Conservation (phyloP, 2,329 filamentous ascomycete species). For the Penicillium sclerotigenum region DNA sequence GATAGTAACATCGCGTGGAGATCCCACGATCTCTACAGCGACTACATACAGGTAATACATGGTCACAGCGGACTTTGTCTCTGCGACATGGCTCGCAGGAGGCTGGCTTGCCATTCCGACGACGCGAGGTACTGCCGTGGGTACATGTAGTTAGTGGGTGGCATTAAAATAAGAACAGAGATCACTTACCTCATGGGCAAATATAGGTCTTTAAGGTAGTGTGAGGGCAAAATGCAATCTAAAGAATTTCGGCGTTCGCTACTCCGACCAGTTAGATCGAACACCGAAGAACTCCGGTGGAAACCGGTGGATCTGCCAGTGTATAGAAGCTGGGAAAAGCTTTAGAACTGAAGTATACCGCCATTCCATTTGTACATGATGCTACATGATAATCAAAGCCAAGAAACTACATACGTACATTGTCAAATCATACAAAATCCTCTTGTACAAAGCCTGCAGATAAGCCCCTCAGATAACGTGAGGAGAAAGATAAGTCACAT, state of each 20-base stretch:
- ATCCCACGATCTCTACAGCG: constrained; percentile 27
- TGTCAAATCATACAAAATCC: no score
- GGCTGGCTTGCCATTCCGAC: constrained; percentile 31
- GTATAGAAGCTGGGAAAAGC: background rate
- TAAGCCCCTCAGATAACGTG: constrained; percentile 27
- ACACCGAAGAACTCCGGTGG: constrained; percentile 16
- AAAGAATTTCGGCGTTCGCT: constrained; percentile 11
- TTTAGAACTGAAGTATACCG: background rate
- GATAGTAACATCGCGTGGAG: constrained; percentile 28
- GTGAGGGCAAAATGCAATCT: background rate
- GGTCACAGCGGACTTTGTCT: constrained; percentile 35
- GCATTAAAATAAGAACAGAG: background rate
- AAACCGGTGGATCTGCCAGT: constrained; percentile 7
- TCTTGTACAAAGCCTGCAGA: background rate
- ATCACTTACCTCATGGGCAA: constrained; percentile 1
- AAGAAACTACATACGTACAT: background rate
- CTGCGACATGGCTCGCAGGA: constrained; percentile 35
- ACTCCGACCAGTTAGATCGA: constrained; percentile 12
- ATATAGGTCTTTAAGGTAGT: background rate
- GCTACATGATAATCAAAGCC: background rate
- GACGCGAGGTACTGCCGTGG: constrained; percentile 17
- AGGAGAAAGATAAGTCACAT: constrained; percentile 31
- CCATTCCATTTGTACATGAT: background rate
- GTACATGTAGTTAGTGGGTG: background rate
- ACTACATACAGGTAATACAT: constrained; percentile 26